Evolutionary conservation across 2,329 filamentous ascomycete species (phyloP), one percentile per base, ranked within the genome.

Genomic region (Pseudogymnoascus destructans): DNA sequence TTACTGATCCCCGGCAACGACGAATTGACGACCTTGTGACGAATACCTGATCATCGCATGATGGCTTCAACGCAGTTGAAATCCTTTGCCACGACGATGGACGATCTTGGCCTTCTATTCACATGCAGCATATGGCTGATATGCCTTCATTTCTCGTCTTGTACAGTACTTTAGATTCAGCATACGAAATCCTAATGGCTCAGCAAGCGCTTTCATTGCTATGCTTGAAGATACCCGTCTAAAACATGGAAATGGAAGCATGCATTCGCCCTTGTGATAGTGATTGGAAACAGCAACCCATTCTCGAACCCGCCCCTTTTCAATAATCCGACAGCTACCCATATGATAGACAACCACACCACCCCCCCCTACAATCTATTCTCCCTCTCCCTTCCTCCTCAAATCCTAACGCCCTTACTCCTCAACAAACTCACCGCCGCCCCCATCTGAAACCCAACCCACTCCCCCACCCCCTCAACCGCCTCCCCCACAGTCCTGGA

Each of bases 381-480:
- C 42, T 10, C 19, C n/a, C 30, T 38, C 49, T 9, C 49, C 46
- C 30, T 35, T 49, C 30, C 6, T 33, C 30, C 35, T 76, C 72
- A 95, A 70, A 97, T 82, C 68, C 86, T 84, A 63, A 90, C 75
- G 0, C 92, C 92, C 74, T 91, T 95, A 71, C 89, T 96, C 73
- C 91, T 80, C 64, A 95, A 73, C 57, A 95, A 78, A 67, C 95
- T 95, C 59, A 96, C 72, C 13, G 84, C 79, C 5, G 87, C 87
- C 58, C 80, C 81, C 2, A 84, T 84, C 54, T 89, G 89, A 71
- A 95, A 96, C 5, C 86, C 83, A n/a, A 86, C 71, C 85, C 89
- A 97, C 68, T 90, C 79, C 46, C 82, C 79, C 17, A 91, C 71
- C 13, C 81, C 80, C 10, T 80, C 77, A 19, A 88, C 67, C 9